Evolutionary conservation across 148 eudicot species (phyloP).

Genomic region (Gaultheria prostrata): DNA sequence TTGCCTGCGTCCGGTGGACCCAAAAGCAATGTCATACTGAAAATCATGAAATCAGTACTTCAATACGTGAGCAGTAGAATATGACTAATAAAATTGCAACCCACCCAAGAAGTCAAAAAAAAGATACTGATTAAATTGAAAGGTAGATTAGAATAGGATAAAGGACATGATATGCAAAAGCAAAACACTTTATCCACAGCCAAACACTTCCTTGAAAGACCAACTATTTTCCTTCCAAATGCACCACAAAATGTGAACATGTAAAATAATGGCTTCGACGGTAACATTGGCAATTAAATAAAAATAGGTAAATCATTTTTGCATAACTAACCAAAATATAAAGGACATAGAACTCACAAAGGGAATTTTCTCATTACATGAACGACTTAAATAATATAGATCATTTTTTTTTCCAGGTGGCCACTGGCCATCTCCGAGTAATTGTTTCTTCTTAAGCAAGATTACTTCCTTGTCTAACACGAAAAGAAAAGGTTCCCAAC

Average conservation of each 20-base stretch:
- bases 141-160: neutral
- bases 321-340: neutral
- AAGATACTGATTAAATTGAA: neutral
- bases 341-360: neutral
- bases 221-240: constrained; percentile 1
- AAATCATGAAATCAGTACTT: neutral
- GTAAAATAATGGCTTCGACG: no score
- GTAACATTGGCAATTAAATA: neutral
- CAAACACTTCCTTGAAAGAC: neutral
- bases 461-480: neutral
- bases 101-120: neutral
- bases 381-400: neutral
- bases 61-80: neutral
- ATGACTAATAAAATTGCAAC: neutral
- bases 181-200: neutral
- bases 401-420: neutral
- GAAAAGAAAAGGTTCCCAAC: neutral
- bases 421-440: neutral
- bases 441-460: neutral
- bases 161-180: neutral
- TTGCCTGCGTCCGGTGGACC: constrained; percentile 52
- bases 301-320: neutral
- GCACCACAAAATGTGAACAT: neutral
- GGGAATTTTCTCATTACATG: neutral
- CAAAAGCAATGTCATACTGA: constrained; percentile 43